Evolutionary conservation across 2,329 filamentous ascomycete species (phyloP).

Genomic region (Fusarium sp.): DNA sequence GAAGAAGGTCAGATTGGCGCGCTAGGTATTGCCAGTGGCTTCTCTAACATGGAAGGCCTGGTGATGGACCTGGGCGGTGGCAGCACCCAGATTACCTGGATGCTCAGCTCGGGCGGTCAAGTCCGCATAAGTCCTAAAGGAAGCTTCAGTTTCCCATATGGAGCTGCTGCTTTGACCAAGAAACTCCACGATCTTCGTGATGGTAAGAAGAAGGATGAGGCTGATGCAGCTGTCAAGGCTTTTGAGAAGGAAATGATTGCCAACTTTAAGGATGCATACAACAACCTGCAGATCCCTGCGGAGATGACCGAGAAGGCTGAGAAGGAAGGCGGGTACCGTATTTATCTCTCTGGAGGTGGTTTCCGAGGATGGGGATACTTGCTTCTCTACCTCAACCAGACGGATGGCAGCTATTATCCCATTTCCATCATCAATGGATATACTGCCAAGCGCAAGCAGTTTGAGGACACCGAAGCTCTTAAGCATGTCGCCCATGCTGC

Average conservation of each 20-base stretch:
- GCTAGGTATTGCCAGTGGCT: constrained; percentile 73
- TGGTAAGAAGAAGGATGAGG: constrained; percentile 53
- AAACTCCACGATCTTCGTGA: constrained; percentile 60
- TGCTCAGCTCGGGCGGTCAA: constrained; percentile 62
- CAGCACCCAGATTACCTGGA: constrained; percentile 77
- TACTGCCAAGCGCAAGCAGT: constrained; percentile 60
- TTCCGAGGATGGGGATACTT: constrained; percentile 80
- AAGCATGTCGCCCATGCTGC: constrained; percentile 52
- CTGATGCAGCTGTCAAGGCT: constrained; percentile 57
- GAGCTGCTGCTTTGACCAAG: constrained; percentile 73
- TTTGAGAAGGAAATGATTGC: constrained; percentile 63
- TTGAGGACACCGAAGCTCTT: constrained; percentile 60
- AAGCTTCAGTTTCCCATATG: constrained; percentile 76
- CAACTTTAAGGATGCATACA: constrained; percentile 64
- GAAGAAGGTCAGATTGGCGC: constrained; percentile 75
- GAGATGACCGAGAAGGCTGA: constrained; percentile 59
- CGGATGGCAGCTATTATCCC: constrained; percentile 70
- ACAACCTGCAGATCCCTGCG: constrained; percentile 64
- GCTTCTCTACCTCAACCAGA: constrained; percentile 68
- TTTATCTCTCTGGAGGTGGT: constrained; percentile 77
- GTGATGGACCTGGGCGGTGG: constrained; percentile 80
- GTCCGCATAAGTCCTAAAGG: constrained; percentile 64
- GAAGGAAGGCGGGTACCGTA: constrained; percentile 61
- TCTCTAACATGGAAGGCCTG: constrained; percentile 69
- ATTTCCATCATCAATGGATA: constrained; percentile 81